Evolutionary conservation across 495 filamentous ascomycete genomes (phyloP).

Genomic region (Aspergillus sparsus): DNA sequence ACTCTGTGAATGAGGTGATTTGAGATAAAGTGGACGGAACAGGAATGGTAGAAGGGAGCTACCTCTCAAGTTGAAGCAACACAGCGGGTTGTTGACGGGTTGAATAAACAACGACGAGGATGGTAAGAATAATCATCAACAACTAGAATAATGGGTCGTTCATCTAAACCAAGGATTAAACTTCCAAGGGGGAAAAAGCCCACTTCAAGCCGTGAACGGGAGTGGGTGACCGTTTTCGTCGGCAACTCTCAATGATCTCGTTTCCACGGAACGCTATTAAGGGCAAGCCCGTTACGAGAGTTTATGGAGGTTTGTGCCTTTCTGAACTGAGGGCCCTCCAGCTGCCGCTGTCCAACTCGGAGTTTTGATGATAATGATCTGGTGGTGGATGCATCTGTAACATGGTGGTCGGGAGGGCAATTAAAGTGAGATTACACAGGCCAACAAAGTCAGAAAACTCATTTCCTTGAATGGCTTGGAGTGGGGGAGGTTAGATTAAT

Average conservation of each 20-base stretch:
- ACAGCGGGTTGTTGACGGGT: neutral
- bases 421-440: constrained; percentile 10
- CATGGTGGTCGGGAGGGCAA: constrained; percentile 4
- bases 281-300: too few species aligned
- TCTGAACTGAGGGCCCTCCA: neutral
- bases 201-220: constrained; percentile 20
- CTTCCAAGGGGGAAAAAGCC: too few species aligned
- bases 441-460: neutral
- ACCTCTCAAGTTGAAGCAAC: neutral
- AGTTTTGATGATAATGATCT: neutral
- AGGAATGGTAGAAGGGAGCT: constrained; percentile 5
- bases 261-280: too few species aligned
- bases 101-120: too few species aligned
- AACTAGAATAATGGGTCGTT: too few species aligned
- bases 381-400: constrained; percentile 1
- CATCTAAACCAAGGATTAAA: too few species aligned
- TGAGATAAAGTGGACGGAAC: constrained; percentile 8
- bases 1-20: neutral
- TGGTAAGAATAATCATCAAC: too few species aligned
- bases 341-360: neutral
- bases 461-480: too few species aligned
- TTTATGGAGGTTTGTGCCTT: too few species aligned
- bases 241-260: neutral
- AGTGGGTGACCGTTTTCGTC: constrained; percentile 25
- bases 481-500: neutral